Evolutionary conservation across 306 rosid species (phyloP), one percentile per base, ranked within the genome.

Genomic region (Cucurbita pepo): DNA sequence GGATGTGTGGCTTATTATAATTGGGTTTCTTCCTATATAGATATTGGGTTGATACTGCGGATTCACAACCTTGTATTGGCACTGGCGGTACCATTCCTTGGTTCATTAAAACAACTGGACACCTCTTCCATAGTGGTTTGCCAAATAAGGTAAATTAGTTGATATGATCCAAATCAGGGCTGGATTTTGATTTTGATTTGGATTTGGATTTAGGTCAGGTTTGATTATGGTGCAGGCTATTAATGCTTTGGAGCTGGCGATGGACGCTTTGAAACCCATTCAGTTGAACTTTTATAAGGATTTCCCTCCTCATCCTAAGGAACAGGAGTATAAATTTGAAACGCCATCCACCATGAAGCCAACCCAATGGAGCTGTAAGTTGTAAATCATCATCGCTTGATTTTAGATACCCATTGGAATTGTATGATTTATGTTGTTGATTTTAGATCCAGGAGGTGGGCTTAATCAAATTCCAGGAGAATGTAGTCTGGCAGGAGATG

Each of bases 321-420:
- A 94, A 77, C 79, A 83, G 78, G 82, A 83, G 69, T 91, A 88
- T 57, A 95, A 92, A 79, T 94, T 85, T 80, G 97, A 92, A 25
- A 86, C 99, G 40, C 95, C 97, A 16, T 94, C 99, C 76, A 94
- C 99, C 76, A 89, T 94, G 92, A 94, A 94, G 78, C 99, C 99
- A 81, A 91, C 99, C 71, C 96, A 94, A 74, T 94, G 99, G 99
- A 89, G 79, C 50, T 91, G 97, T 94, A 82, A 86, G 97, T 83
- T 81, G 41, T 52, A 55, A 43, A 73, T 30, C 37, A 72, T 41
- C 47, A 38, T 55, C 57, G 4, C 18, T 30, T 50, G 59, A 22
- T 72, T 61, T 57, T 44, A 36, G 34, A 30, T 30, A 30, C 34
- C 34, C 34, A 30, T 2, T 30, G 34, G 34, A 30, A 4, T 30